Conservation (phyloP, 2,329 filamentous ascomycete species). For the Westerdykella sp. region DNA sequence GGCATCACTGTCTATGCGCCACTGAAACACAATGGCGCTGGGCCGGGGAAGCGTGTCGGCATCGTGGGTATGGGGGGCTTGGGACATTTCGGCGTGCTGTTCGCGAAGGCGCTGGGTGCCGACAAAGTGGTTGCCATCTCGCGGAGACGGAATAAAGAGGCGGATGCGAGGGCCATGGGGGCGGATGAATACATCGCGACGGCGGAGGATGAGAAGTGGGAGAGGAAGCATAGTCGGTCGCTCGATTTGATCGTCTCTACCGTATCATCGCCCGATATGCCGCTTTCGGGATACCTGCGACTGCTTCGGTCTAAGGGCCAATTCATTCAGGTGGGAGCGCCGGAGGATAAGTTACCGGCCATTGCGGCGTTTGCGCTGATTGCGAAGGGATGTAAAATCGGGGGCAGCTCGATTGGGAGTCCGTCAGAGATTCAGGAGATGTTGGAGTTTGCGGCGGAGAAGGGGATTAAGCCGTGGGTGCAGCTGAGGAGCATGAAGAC, state of each 20-base stretch:
- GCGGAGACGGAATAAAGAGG: slow-evolving; percentile 52
- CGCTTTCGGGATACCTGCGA: slow-evolving; percentile 55
- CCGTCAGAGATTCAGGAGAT: slow-evolving; percentile 56
- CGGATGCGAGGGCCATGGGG: slow-evolving; percentile 57
- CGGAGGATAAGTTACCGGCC: slow-evolving; percentile 52
- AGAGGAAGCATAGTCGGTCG: slow-evolving; percentile 52
- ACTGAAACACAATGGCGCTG: slow-evolving; percentile 58
- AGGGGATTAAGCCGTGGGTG: slow-evolving; percentile 56
- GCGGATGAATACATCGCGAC: slow-evolving; percentile 62
- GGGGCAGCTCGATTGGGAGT: slow-evolving; percentile 46
- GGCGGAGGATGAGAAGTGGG: slow-evolving; percentile 53
- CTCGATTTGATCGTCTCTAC: slow-evolving; percentile 58
- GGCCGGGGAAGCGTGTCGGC: slow-evolving; percentile 64
- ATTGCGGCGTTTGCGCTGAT: slow-evolving; percentile 56
- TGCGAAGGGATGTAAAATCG: slow-evolving; percentile 46
- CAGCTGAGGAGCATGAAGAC: slow-evolving; percentile 53
- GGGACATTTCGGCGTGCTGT: slow-evolving; percentile 67
- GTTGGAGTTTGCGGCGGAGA: slow-evolving; percentile 54
- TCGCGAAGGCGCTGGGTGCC: slow-evolving; percentile 64
- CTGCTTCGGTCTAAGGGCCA: slow-evolving; percentile 55
- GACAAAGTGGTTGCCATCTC: slow-evolving; percentile 61
- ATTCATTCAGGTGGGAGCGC: slow-evolving; percentile 63
- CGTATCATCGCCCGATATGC: slow-evolving; percentile 55
- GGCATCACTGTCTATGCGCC: slow-evolving; percentile 70
- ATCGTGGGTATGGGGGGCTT: slow-evolving; percentile 68